These are phyloP conservation scores for Candida multigemmis DNA, from an alignment of 805 yeast species.

Conservation along the genomic window DNA sequence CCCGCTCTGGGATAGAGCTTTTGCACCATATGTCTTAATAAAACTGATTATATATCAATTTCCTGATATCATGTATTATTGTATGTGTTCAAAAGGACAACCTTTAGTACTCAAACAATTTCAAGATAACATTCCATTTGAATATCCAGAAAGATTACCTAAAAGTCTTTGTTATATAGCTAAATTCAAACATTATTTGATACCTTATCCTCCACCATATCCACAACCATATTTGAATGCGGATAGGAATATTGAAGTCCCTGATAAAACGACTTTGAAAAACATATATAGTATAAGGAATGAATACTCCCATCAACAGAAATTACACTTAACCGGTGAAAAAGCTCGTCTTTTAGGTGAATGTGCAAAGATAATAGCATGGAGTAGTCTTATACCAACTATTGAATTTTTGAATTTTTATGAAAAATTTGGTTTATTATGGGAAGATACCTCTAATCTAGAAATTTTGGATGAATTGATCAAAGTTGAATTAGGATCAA, in stretches of 20 bases:
- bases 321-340: constrained; percentile 33
- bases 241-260: constrained; percentile 28
- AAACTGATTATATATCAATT: constrained; percentile 4
- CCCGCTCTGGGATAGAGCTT: too few relatives aligned
- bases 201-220: constrained; percentile 31
- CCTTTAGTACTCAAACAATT: constrained; percentile 4
- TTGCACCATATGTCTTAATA: constrained; percentile 2
- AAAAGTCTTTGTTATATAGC: constrained; percentile 20
- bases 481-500: constrained; percentile 5
- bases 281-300: constrained; percentile 19
- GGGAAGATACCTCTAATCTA: too few relatives aligned
- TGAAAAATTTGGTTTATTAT: constrained; percentile 13
- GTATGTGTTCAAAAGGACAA: constrained; percentile 5
- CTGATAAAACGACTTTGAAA: constrained; percentile 24
- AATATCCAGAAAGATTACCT: constrained; percentile 12
- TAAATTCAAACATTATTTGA: constrained; percentile 14
- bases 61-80: constrained; percentile 1
- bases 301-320: constrained; percentile 29
- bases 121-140: constrained; percentile 4
- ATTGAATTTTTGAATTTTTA: constrained; percentile 10
- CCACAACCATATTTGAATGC: constrained; percentile 36
- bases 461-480: too few relatives aligned
- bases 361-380: constrained; percentile 19
- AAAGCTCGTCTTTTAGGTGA: constrained; percentile 27
- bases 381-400: constrained; percentile 15